Conservation (phyloP, 176 grass and related monocot genomes). For the Aegilops longissima region DNA sequence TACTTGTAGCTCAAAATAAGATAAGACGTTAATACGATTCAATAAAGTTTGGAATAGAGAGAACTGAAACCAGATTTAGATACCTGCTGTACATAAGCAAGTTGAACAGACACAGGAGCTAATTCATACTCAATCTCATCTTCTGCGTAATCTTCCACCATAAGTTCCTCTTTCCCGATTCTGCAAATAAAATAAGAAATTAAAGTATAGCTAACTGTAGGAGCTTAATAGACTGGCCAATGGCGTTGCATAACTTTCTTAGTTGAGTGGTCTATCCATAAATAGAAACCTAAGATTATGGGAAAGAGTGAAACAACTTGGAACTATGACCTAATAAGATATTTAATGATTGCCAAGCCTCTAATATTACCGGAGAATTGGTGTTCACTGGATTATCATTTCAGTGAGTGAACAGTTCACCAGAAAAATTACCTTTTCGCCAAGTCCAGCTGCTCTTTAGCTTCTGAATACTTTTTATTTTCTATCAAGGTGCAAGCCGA, state of each 20-base stretch:
- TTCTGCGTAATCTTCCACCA: constrained; percentile 73
- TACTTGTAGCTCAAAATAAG: constrained; percentile 51
- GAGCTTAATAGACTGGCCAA: neutral
- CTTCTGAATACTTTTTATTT: constrained; percentile 81
- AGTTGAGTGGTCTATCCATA: neutral
- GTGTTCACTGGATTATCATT: neutral
- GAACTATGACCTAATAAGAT: neutral
- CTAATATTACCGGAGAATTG: neutral
- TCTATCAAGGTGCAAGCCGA: constrained; percentile 91
- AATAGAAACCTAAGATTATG: neutral
- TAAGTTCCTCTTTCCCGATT: constrained; percentile 83
- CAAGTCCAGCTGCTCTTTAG: constrained; percentile 74
- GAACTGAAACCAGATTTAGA: neutral
- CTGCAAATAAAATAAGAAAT: constrained; percentile 36
- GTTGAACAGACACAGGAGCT: constrained; percentile 79
- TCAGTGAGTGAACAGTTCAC: neutral
- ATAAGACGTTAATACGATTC: constrained; percentile 8
- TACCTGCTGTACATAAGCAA: constrained; percentile 89
- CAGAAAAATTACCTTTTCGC: constrained; percentile 67
- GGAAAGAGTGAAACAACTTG: neutral
- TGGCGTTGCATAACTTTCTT: neutral
- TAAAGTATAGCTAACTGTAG: constrained; percentile 3
- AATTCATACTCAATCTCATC: constrained; percentile 78
- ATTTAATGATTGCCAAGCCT: neutral
- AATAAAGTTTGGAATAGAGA: neutral